Base-by-base conservation (phyloP, 495 filamentous ascomycete genomes). In the Hyphodiscus hymeniophilus region DNA sequence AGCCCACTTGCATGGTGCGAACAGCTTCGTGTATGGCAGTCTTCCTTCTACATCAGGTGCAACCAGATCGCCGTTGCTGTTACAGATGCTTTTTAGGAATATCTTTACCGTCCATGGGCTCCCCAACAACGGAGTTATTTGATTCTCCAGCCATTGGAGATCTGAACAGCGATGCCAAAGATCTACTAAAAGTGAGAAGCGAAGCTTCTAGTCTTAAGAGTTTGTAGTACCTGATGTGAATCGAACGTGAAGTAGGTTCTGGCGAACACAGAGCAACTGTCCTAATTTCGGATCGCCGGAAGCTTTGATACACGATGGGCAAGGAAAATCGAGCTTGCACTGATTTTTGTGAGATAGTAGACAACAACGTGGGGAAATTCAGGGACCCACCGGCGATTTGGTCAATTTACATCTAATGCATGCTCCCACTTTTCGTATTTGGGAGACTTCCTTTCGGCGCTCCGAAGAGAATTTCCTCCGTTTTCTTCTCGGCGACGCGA, bases 341-440 rank as follows among this genome's bases (percentile, higher is more conserved):
- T 49, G 12, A 3, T n/a, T 3, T n/a, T 22, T 15, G 23, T 43
- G 11, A 43, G 32, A n/a, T n/a, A n/a, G n/a, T n/a, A n/a, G n/a
- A n/a, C n/a, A n/a, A 24, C 8, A 20, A 23, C 13, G 34, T 26
- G 22, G 22, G 17, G 15, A 3, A 34, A 17, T 12, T 22, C 10
- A 7, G 18, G 2, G 12, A 47, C 46, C 34, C 35, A 49, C 46
- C 17, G 15, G 15, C 3, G 36, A 30, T 20, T 49, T 42, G 20
- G 20, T 49, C 10, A 49, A 26, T 17, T n/a, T 41, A 17, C 46
- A 49, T 20, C 38, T 23, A 23, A 42, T 42, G 28, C 46, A 49
- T 13, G 38, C 46, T 33, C 46, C 46, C 8, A 33, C 38, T 33
- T 49, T 49, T 7, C 46, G 22, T 7, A 49, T 1, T 15, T 49